Base-by-base conservation (phyloP, 2,329 filamentous ascomycete genomes). In the Ophiognomonia clavigignenti-juglandacearum region DNA sequence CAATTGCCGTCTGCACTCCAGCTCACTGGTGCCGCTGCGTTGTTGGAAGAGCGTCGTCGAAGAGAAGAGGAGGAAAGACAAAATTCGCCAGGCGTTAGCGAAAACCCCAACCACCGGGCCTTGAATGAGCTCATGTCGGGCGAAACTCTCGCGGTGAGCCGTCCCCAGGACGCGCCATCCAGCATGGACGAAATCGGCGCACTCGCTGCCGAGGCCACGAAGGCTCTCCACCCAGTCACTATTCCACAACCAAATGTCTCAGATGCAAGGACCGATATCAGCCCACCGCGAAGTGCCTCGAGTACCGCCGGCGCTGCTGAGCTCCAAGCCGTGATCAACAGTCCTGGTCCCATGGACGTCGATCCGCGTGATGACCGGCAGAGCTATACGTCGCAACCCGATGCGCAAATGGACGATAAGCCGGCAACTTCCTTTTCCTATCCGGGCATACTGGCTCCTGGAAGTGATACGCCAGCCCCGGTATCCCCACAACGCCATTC, bases 81-180 rank as follows among this genome's bases (percentile, higher is more conserved):
- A 42, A 67, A 69, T 42, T 64, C 68, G 43, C 64, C 68, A 31
- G 69, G 68, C 29, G 70, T 67, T 41, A 78, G 69, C 59, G 74
- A 79, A 34, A 78, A 78, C 45, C 73, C 76, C 18, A 68, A 69
- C n/a, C 75, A 78, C 44, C 72, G 67, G 50, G 75, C 71, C 26
- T 64, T 82, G 24, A 68, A 71, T 19, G 75, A 75, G 18, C 66
- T 82, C 39, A 71, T 81, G 66, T 74, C 77, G 29, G 73, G 72
- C 37, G 72, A 67, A 47, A 69, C 71, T 20, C 65, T 74, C 52
- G 68, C 68, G 39, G 75, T 82, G 67, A 80, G 75, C 60, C 76
- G 75, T 50, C 66, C 75, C n/a, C 67, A 72, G 47, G 77, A 81
- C 61, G 71, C 69, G 53, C 71, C 74, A n/a, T 11, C 48, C 24